These are phyloP conservation scores for Solanum ahanhuiri DNA, from an alignment of 257 asterid species.

Conservation along the genomic window DNA sequence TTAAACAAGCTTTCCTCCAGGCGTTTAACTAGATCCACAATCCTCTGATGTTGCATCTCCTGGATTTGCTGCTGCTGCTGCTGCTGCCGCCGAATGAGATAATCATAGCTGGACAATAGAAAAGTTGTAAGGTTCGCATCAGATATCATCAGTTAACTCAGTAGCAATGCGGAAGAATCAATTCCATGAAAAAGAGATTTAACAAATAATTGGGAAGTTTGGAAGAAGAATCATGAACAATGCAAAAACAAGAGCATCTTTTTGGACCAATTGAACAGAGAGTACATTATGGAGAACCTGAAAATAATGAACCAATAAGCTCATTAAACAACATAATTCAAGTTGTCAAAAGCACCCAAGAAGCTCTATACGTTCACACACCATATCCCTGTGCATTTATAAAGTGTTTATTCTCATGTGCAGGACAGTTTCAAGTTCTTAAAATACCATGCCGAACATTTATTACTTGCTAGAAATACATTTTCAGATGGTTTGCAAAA, in stretches of 20 bases:
- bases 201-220: not conserved
- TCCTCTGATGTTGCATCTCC: conserved; percentile 44
- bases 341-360: not conserved
- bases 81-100: conserved; percentile 56
- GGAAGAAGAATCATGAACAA: not conserved
- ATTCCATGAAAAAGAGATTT: not conserved
- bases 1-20: conserved; percentile 71
- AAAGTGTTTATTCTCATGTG: not conserved
- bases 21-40: conserved; percentile 62
- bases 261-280: not conserved
- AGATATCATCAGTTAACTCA: not conserved
- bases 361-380: not conserved
- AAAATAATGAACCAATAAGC: not conserved
- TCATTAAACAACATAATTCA: not conserved
- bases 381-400: not conserved
- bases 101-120: conserved; percentile 42
- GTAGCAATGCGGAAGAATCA: not conserved
- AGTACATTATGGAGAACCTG: not conserved
- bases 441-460: not conserved
- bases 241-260: not conserved
- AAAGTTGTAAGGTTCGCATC: conserved; percentile 10
- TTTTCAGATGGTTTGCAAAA: not conserved
- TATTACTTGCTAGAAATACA: not conserved
- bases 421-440: not conserved
- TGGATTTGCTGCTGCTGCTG: conserved; percentile 60